Conservation (phyloP, 495 filamentous ascomycete genomes). For the Penicillium diatomitis region DNA sequence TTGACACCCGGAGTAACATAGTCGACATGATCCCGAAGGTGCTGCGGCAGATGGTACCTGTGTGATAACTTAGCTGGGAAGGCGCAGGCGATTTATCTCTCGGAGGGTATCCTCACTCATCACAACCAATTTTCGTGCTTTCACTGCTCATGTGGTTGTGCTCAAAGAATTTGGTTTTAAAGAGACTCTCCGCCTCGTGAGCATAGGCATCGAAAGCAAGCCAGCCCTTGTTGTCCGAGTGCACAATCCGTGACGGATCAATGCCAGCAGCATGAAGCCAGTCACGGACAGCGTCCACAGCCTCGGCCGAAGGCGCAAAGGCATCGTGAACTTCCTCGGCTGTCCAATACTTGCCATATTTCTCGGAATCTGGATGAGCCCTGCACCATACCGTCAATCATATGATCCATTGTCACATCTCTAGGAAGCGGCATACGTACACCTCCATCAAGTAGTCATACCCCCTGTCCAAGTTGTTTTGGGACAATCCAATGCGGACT, state of each 20-base stretch:
- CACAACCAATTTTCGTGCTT: conserved; percentile 41
- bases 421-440: conserved; percentile 2
- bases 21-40: conserved; percentile 45
- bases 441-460: conserved; percentile 20
- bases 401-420: not conserved
- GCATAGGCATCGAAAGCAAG: conserved; percentile 48
- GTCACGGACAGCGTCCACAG: conserved; percentile 34
- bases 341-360: conserved; percentile 56
- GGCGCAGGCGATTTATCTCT: too few relatives aligned
- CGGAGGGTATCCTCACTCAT: conserved; percentile 16
- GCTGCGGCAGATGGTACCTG: conserved; percentile 45
- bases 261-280: conserved; percentile 44
- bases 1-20: conserved; percentile 51
- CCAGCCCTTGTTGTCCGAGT: conserved; percentile 46
- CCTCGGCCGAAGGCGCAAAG: conserved; percentile 40
- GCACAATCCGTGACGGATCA: conserved; percentile 32
- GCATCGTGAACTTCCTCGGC: conserved; percentile 46
- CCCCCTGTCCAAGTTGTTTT: conserved; percentile 22
- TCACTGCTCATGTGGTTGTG: conserved; percentile 40
- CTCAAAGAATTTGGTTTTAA: conserved; percentile 50
- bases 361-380: conserved; percentile 49
- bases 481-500: conserved; percentile 22
- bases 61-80: not conserved
- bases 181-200: conserved; percentile 45
- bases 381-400: conserved; percentile 22